Evolutionary conservation across 352 stramenopile genomes (phyloP), one percentile per base, ranked within the genome.

Genomic region (Phytophthora crassamura): DNA sequence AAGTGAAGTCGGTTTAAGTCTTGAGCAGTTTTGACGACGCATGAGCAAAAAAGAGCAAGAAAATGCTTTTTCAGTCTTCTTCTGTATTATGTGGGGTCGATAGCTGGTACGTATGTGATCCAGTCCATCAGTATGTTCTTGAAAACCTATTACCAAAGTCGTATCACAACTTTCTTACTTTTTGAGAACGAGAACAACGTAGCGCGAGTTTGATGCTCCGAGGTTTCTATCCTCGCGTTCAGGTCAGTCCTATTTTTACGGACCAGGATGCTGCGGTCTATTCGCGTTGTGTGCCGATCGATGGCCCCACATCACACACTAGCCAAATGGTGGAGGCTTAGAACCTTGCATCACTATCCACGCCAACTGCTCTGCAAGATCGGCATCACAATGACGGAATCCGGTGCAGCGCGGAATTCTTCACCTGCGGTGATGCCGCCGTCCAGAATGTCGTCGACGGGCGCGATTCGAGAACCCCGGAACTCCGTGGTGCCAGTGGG

Each of bases 401-500:
- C 33, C 8, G 38, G 50, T 46, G 15, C 30, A 65, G 40, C 20
- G 22, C 30, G 45, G 11, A 10, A 32, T 14, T 53, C 60, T 33
- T 57, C 51, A 4, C 38, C 41, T 22, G 18, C 50, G 12, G 34
- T 46, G 16, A 34, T 40, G 8, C 33, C 34, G 7, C 43, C 58
- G 11, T 33, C 57, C 9, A 60, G 50, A 62, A 63, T 72, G 56
- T 15, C 12, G 8, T 73, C 59, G 15, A 60, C 53, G 16, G 46
- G 39, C 9, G 22, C 39, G 10, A 55, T 64, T 35, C 47, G 34
- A 55, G 52, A 68, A 43, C 9, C 30, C 25, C 59, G 49, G 14
- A 48, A 30, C 28, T 60, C 40, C 9, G 36, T 63, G 20, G 16
- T 41, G 33, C 41, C 60, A 14, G 15, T 42, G 5, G 14, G 22